A percentile compares a stretch with the other conserved stretches of the same genome.
Evolutionary conservation across 2,329 filamentous ascomycete genomes (phyloP).

Genomic region (Alternaria viburni): DNA sequence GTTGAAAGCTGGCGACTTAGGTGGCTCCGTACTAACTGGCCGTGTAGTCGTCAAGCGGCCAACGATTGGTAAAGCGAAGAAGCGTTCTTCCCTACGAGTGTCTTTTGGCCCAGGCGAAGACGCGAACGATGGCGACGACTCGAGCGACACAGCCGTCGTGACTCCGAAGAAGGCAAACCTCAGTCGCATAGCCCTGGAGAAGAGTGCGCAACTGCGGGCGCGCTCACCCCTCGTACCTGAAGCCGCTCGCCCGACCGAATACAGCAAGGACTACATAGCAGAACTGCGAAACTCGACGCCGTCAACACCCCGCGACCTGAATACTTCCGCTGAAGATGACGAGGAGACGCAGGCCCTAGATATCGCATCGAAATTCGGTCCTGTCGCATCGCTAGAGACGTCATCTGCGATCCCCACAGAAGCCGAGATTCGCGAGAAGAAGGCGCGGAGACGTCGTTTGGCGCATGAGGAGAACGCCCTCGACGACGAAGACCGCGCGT

Average conservation of each 20-base stretch:
- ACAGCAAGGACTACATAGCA: slow-evolving; percentile 84
- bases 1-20: slow-evolving; percentile 25
- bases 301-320: slow-evolving; percentile 73
- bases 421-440: slow-evolving; percentile 87
- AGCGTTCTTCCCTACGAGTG: slow-evolving; percentile 75
- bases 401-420: slow-evolving; percentile 73
- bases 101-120: slow-evolving; percentile 74
- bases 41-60: slow-evolving; percentile 61
- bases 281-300: slow-evolving; percentile 87
- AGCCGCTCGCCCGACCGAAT: slow-evolving; percentile 64
- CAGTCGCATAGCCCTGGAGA: slow-evolving; percentile 69
- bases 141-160: slow-evolving; percentile 58
- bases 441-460: slow-evolving; percentile 81
- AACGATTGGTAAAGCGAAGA: slow-evolving; percentile 61
- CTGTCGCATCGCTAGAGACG: slow-evolving; percentile 47
- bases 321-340: slow-evolving; percentile 44
- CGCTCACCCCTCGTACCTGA: slow-evolving; percentile 55
- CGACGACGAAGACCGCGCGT: slow-evolving; percentile 54
- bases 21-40: slow-evolving; percentile 54
- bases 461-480: slow-evolving; percentile 72
- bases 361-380: slow-evolving; percentile 64
- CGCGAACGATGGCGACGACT: slow-evolving; percentile 59
- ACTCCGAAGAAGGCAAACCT: slow-evolving; percentile 69
- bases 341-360: slow-evolving; percentile 56
- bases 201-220: slow-evolving; percentile 68